phyloP scores from a whole-genome alignment of 1,139 yeast genomes.

The Saccharomyces hybrid region DNA sequence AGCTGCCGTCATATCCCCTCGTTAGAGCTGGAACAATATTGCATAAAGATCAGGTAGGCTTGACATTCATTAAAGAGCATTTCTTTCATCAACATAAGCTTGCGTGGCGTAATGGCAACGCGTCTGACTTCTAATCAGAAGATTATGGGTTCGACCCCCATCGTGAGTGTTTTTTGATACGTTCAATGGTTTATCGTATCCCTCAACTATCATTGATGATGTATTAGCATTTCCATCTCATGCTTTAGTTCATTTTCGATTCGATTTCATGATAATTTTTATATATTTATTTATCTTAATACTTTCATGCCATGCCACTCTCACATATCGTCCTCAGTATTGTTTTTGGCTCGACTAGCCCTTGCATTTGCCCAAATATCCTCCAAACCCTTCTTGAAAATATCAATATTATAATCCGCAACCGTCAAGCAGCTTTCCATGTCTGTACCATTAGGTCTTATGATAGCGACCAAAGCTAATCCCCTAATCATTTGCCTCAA shows the following conservation, averaged over 20 bases:
- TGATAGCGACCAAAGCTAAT: constrained; percentile 80
- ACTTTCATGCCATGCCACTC: constrained; percentile 1
- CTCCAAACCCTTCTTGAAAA: constrained; percentile 71
- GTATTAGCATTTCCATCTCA: too few species aligned
- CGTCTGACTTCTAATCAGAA: constrained; percentile 56
- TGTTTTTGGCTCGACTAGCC: constrained; percentile 2
- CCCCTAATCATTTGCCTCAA: constrained; percentile 91
- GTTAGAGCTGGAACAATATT: too few species aligned
- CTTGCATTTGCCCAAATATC: constrained; percentile 55
- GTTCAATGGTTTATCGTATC: too few species aligned
- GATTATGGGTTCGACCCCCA: constrained; percentile 57
- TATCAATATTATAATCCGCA: constrained; percentile 81
- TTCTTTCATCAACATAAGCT: background rate
- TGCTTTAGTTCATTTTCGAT: background rate
- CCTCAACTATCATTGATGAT: too few species aligned
- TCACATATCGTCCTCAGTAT: constrained; percentile 5
- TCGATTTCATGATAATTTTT: background rate
- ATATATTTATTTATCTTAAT: background rate
- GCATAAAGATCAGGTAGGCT: too few species aligned
- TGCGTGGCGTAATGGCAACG: constrained; percentile 56
- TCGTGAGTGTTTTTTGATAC: constrained; percentile 38
- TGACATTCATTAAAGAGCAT: too few species aligned
- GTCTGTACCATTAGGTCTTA: constrained; percentile 53
- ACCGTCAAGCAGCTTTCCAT: constrained; percentile 57
- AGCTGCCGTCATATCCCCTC: too few species aligned